These are phyloP conservation scores for Beverwykella pulmonaria DNA, from an alignment of 495 filamentous ascomycete genomes.

Conservation along the genomic window DNA sequence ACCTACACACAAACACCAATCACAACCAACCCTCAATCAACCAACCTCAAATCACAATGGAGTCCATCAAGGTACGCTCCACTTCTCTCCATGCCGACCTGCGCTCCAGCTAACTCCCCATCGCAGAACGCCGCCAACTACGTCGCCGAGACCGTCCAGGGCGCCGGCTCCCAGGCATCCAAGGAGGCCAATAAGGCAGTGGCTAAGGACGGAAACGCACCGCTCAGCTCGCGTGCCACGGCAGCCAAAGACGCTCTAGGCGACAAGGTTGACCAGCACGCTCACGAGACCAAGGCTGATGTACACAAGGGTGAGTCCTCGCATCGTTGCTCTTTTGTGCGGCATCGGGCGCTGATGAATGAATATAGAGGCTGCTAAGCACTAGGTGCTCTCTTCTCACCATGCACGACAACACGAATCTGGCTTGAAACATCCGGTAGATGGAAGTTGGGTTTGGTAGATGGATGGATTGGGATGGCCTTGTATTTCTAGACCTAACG, in stretches of 20 bases:
- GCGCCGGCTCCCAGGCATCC: background rate
- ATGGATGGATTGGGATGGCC: background rate
- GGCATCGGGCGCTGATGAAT: background rate
- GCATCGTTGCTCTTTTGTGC: background rate
- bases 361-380: background rate
- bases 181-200: background rate
- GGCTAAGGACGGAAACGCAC: background rate
- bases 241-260: background rate
- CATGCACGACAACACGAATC: no score
- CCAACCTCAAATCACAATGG: background rate
- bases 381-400: background rate
- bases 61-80: background rate
- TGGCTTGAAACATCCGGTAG: no score
- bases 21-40: background rate
- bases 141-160: background rate
- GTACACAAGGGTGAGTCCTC: background rate
- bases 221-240: background rate
- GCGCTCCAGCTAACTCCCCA: background rate
- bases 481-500: background rate
- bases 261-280: background rate
- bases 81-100: background rate
- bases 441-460: background rate
- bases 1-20: background rate
- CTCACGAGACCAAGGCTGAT: background rate
- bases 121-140: background rate